Evolutionary conservation across 1,139 yeast species (phyloP).

Genomic region (Nakaseomyces bracarensis): DNA sequence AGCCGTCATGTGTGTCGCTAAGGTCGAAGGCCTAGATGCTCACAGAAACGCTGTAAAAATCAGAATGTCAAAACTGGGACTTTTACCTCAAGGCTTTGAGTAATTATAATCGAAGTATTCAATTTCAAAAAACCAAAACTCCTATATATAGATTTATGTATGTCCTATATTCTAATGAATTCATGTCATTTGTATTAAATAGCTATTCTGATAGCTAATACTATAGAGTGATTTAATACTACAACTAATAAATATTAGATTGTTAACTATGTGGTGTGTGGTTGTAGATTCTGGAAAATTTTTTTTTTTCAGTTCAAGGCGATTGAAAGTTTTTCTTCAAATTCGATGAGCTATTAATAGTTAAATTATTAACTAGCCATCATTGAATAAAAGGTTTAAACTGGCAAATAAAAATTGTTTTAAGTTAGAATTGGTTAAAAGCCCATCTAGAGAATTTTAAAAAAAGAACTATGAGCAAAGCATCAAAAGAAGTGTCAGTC

Average conservation of each 20-base stretch:
- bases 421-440: too few relatives aligned
- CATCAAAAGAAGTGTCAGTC: slow-evolving; percentile 7
- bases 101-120: slow-evolving; percentile 9
- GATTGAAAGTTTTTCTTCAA: not conserved
- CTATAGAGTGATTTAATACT: too few relatives aligned
- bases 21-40: slow-evolving; percentile 92
- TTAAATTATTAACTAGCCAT: not conserved
- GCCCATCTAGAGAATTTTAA: not conserved
- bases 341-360: slow-evolving; percentile 3
- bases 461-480: slow-evolving; percentile 5
- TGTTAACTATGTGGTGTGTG: not conserved
- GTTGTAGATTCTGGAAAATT: not conserved
- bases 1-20: slow-evolving; percentile 96
- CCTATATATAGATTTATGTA: not conserved
- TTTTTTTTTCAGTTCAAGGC: not conserved
- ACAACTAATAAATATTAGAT: too few relatives aligned
- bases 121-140: not conserved
- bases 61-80: slow-evolving; percentile 74
- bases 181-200: not conserved
- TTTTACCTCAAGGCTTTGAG: slow-evolving; percentile 31
- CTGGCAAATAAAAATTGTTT: too few relatives aligned
- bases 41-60: slow-evolving; percentile 94
- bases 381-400: too few relatives aligned
- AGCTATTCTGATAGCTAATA: too few relatives aligned
- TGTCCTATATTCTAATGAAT: not conserved